Evolutionary conservation across 2,329 filamentous ascomycete species (phyloP).

Genomic region (Xylariaceae sp.): DNA sequence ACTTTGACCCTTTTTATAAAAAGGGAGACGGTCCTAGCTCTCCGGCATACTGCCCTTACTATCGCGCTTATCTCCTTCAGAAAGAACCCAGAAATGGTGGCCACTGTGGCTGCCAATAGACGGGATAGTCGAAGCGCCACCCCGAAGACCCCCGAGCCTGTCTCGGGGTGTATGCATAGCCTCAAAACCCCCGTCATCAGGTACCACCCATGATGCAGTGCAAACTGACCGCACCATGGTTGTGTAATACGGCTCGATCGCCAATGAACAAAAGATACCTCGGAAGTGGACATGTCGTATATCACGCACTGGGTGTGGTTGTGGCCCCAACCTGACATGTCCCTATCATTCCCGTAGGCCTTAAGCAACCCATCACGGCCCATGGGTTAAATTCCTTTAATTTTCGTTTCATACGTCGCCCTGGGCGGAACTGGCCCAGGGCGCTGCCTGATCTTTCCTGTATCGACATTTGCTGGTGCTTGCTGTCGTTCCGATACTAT

Average conservation of each 20-base stretch:
- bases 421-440: not conserved
- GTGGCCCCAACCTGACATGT: not conserved
- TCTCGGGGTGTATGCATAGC: not conserved
- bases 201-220: slow-evolving; percentile 13
- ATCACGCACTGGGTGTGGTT: not conserved
- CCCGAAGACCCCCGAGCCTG: not conserved
- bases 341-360: not conserved
- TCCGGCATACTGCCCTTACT: slow-evolving; percentile 43
- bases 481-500: not conserved
- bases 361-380: slow-evolving; percentile 10
- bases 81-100: slow-evolving; percentile 39
- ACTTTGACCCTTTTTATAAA: not conserved
- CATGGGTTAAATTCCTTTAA: not conserved
- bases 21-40: slow-evolving; percentile 8
- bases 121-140: not conserved
- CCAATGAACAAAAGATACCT: slow-evolving; percentile 20
- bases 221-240: slow-evolving; percentile 20
- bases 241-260: slow-evolving; percentile 25
- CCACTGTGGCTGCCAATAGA: slow-evolving; percentile 18
- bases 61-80: slow-evolving; percentile 55
- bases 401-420: not conserved
- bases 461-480: not conserved
- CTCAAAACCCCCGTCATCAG: not conserved
- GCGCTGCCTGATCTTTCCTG: not conserved
- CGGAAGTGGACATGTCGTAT: slow-evolving; percentile 4